Conservation (phyloP, 179 eudicot species). For the Silene noctiflora region DNA sequence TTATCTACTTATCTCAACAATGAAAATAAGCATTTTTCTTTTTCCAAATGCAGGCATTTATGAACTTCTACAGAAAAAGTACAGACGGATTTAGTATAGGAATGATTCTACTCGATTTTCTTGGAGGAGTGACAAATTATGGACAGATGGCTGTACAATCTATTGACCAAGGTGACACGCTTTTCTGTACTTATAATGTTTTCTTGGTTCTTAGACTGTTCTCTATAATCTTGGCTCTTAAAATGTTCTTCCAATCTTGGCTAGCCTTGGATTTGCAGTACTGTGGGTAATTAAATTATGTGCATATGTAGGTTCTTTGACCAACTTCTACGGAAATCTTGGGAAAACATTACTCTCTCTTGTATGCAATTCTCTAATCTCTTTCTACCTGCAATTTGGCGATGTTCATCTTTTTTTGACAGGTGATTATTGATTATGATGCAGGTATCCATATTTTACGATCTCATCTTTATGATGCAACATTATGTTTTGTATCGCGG, state of each 20-base stretch:
- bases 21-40: background rate
- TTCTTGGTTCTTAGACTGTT: background rate
- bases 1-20: too few relatives aligned
- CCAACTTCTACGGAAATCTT: slow-evolving; percentile 75
- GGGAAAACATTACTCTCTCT: slow-evolving; percentile 74
- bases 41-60: slow-evolving; percentile 50
- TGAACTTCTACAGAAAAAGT: slow-evolving; percentile 82
- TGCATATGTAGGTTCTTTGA: slow-evolving; percentile 59
- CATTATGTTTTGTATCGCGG: slow-evolving; percentile 68
- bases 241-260: background rate
- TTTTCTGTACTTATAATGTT: background rate
- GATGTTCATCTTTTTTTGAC: too few relatives aligned
- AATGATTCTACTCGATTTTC: slow-evolving; percentile 73
- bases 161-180: slow-evolving; percentile 64
- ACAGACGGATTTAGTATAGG: slow-evolving; percentile 91
- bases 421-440: slow-evolving; percentile 9
- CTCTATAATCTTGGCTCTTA: background rate
- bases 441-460: slow-evolving; percentile 80
- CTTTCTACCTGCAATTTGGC: background rate
- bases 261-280: background rate
- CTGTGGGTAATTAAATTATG: slow-evolving; percentile 7
- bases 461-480: slow-evolving; percentile 64
- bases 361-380: slow-evolving; percentile 36
- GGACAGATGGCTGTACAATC: slow-evolving; percentile 84
- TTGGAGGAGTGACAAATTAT: slow-evolving; percentile 69